Conservation (phyloP, 805 yeast species). For the Wickerhamiella parazyma region DNA sequence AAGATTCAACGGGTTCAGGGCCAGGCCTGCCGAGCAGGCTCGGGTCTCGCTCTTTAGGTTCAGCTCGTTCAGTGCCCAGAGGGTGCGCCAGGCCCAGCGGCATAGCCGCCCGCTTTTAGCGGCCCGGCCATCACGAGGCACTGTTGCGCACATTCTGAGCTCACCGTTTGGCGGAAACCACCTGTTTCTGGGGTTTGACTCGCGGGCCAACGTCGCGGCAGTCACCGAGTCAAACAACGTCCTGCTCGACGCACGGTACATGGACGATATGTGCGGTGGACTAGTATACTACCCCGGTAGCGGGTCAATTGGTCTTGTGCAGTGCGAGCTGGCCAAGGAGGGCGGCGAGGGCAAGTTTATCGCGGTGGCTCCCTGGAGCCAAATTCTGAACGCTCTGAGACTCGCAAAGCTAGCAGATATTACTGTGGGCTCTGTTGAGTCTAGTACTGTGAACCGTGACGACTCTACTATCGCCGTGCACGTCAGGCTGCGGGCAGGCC, state of each 20-base stretch:
- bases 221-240: slow-evolving; percentile 11
- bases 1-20: slow-evolving; percentile 10
- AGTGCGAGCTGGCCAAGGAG: slow-evolving; percentile 20
- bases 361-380: slow-evolving; percentile 23
- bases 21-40: slow-evolving; percentile 9
- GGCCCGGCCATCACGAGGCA: background rate
- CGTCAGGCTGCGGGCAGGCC: slow-evolving; percentile 14
- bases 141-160: slow-evolving; percentile 15
- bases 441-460: no score
- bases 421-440: no score
- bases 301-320: slow-evolving; percentile 23
- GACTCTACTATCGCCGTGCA: background rate
- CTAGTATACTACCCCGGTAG: slow-evolving; percentile 10
- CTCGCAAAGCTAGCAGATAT: background rate
- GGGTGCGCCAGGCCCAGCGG: background rate
- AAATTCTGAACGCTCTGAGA: slow-evolving; percentile 9
- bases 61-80: background rate
- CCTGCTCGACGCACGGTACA: slow-evolving; percentile 22
- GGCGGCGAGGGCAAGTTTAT: slow-evolving; percentile 25
- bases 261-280: slow-evolving; percentile 29
- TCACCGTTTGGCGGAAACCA: slow-evolving; percentile 26
- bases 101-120: background rate
- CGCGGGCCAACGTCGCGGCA: slow-evolving; percentile 21
- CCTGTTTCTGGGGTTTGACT: slow-evolving; percentile 23
- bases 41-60: slow-evolving; percentile 12